These are phyloP conservation scores for Auricularia auricula-judae DNA, from an alignment of 768 basidiomycete species.

Conservation along the genomic window DNA sequence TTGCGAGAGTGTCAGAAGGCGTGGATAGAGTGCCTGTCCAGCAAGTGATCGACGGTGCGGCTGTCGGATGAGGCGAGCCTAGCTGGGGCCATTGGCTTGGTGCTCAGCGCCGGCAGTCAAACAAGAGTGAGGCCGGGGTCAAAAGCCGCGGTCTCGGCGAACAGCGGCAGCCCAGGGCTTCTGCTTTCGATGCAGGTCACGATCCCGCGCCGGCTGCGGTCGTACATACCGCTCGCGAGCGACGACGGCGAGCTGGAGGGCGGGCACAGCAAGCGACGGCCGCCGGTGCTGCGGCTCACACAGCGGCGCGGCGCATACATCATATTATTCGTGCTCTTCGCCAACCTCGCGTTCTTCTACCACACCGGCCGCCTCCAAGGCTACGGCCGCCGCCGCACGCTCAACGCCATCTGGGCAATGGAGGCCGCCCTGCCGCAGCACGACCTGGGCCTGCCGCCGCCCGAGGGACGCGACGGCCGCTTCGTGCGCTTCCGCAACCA, in stretches of 20 bases:
- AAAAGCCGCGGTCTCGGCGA: neutral
- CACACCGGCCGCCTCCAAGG: neutral
- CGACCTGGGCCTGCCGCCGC: constrained; percentile 13
- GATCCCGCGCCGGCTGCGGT: neutral
- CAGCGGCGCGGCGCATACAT: neutral
- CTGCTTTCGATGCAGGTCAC: neutral
- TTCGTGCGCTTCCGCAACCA: constrained; percentile 45
- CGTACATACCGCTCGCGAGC: neutral
- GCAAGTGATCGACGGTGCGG: too few species aligned
- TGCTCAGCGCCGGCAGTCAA: too few species aligned
- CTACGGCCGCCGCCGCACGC: neutral
- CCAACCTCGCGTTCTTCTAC: constrained; percentile 1
- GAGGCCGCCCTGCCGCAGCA: constrained; percentile 31
- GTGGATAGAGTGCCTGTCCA: too few species aligned
- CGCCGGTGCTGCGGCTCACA: neutral
- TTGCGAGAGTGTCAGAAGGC: too few species aligned
- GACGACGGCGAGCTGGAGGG: neutral
- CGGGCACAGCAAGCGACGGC: neutral
- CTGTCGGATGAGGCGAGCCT: neutral
- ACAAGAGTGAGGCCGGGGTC: neutral
- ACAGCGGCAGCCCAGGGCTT: neutral
- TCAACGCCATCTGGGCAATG: constrained; percentile 22
- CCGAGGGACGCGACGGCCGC: constrained; percentile 12
- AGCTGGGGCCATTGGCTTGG: too few species aligned
- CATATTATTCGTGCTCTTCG: neutral